Base-by-base conservation (phyloP, 805 yeast species). In the Suhomyces sp. region DNA sequence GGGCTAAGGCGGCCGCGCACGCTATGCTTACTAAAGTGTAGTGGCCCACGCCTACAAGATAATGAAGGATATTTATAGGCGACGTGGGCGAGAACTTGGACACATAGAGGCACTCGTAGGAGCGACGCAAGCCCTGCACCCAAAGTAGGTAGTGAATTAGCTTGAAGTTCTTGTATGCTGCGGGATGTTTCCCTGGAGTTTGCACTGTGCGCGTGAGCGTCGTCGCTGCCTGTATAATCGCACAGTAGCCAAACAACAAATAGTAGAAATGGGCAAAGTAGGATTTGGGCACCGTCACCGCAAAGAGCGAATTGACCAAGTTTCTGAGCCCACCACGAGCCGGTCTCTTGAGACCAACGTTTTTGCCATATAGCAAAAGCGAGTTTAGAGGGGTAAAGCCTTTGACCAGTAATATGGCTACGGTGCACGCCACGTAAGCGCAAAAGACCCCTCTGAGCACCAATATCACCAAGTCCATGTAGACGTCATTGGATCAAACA, bases 191-290 rank as follows among this genome's bases (percentile, higher is more conserved):
- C 19, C n/a, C n/a, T n/a, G n/a, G n/a, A n/a, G n/a, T n/a, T n/a
- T 4, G 20, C 10, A 10, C n/a, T 13, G 31, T 10, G 46, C 55
- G 50, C 40, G 54, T 53, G 57, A 64, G 57, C 6, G 62, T 60
- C 12, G 70, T 51, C 2, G 44, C 58, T 54, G 9, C 58, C 59
- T 43, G 53, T 41, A 22, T 52, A 27, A 33, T 15, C 50, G 41
- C 27, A 65, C 31, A 76, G 55, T 0, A 64, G 10, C 46, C 24
- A 0, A 74, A 58, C 15, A 83, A 76, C 15, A 81, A 46, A 4
- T 79, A 52, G 63, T 87, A 87, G 58, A 83, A 87, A 59, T 87
- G 90, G 2, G 69, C 60, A 60, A 87, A 87, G 76, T 77, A 82
- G 10, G 75, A 56, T 60, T 85, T 87, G 0, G 90, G 88, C 0